Base-by-base conservation (phyloP, 2,329 filamentous ascomycete genomes). In the Chaetomiaceae sp. region DNA sequence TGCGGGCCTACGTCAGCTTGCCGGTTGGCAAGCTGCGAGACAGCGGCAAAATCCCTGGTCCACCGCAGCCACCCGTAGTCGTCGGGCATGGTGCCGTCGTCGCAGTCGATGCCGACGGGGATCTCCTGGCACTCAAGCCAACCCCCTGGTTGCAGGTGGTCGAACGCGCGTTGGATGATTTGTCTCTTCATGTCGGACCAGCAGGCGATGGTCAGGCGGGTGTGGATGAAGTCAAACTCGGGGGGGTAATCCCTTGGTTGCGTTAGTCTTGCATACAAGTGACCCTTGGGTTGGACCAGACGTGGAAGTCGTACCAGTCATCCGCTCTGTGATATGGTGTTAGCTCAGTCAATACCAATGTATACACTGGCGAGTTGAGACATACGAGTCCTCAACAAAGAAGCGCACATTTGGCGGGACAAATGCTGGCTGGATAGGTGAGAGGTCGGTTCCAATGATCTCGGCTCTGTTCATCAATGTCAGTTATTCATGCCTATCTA, bases 381-480 rank as follows among this genome's bases (percentile, higher is more conserved):
- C 64, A 20, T 63, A 71, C 66, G 76, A 76, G 62, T 91, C 87
- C 64, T 90, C 86, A 42, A 91, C 78, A 56, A 83, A 82, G 60
- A 91, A 91, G 57, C 83, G 80, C 14, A 90, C 84, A 58, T 91
- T 91, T 17, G 80, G 78, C 0, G 88, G 87, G 1, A 89, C 84
- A 44, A 79, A 74, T 4, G 71, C 71, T 2, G 84, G 83, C 63
- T 88, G 85, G 23, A 87, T 83, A 1, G 84, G 83, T 1, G 83
- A 87, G 6, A 88, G 73, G 62, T 88, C 85, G 8, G 81, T 85
- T 29, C 83, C 85, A 45, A 78, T 76, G 27, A 88, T 75, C 56
- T 77, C 69, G 11, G 84, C n/a, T n/a, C n/a, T n/a, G n/a, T n/a
- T n/a, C n/a, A n/a, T n/a, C n/a, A n/a, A n/a, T n/a, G n/a, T n/a